phyloP scores from a whole-genome alignment of 176 grass and related monocot genomes.

The Oryza australiensis region DNA sequence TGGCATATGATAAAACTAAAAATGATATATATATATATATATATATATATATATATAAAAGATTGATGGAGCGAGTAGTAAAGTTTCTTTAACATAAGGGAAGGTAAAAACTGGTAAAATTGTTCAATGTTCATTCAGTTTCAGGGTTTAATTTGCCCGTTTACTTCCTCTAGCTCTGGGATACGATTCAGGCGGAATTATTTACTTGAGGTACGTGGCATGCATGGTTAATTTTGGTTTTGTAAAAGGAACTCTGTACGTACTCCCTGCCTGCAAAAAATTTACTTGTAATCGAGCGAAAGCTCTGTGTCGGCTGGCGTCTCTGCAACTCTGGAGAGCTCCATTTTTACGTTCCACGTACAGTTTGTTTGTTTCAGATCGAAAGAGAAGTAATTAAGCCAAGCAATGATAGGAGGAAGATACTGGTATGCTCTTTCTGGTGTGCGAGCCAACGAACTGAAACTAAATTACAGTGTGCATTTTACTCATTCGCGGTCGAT shows the following conservation, averaged over 20 bases:
- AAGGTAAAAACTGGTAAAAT: too few species aligned
- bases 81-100: too few species aligned
- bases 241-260: not conserved
- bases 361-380: not conserved
- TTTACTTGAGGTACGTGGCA: not conserved
- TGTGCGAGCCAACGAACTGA: not conserved
- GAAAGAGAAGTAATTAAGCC: not conserved
- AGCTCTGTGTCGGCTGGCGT: slow-evolving; percentile 2
- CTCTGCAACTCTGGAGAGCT: not conserved
- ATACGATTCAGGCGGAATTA: too few species aligned
- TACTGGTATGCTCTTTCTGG: not conserved
- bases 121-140: too few species aligned
- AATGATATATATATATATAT: too few species aligned
- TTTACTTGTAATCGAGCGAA: not conserved
- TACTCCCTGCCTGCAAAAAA: not conserved
- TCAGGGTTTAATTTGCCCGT: too few species aligned
- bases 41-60: too few species aligned
- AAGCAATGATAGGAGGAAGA: not conserved
- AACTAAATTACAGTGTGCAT: not conserved
- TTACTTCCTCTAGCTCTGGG: too few species aligned
- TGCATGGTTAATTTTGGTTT: not conserved
- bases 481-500: not conserved
- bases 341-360: slow-evolving; percentile 25
- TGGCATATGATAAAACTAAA: too few species aligned
- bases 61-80: too few species aligned